Percentiles rank a stretch among this genome's conserved stretches.
These are phyloP conservation scores for Erigeron canadensis DNA, from an alignment of 129 eudicot genomes.

Conservation along the genomic window DNA sequence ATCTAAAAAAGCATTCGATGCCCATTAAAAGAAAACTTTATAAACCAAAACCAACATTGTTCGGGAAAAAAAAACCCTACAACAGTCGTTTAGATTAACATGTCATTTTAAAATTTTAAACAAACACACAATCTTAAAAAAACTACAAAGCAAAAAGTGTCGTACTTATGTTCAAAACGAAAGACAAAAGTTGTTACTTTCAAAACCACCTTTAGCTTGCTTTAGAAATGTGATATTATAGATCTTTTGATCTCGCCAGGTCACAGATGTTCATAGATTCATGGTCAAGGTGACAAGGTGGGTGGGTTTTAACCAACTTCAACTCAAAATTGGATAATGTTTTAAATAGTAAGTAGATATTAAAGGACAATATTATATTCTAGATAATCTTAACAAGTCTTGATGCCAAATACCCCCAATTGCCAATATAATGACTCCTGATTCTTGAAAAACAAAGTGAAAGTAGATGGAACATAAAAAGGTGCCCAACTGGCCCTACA, in stretches of 20 bases:
- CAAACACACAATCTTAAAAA: background rate
- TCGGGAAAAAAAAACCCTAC: too few relatives aligned
- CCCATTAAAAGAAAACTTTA: background rate
- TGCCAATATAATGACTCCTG: slow-evolving; percentile 20
- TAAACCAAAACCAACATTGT: background rate
- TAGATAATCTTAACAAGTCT: background rate
- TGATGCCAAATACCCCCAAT: slow-evolving; percentile 18
- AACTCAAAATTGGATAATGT: slow-evolving; percentile 20
- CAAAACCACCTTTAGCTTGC: background rate
- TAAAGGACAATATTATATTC: slow-evolving; percentile 9
- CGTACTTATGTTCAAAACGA: background rate
- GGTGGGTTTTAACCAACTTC: background rate
- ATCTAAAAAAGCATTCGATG: background rate
- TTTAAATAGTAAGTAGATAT: background rate
- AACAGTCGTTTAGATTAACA: background rate
- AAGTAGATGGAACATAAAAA: slow-evolving; percentile 13
- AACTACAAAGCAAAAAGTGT: background rate
- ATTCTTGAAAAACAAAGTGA: slow-evolving; percentile 25
- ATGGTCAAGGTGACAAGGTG: too few relatives aligned
- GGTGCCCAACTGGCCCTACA: slow-evolving; percentile 1
- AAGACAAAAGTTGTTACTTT: too few relatives aligned
- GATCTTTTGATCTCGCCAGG: background rate
- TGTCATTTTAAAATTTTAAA: background rate
- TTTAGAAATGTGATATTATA: background rate
- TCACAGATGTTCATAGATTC: background rate